phyloP scores from a whole-genome alignment of 225 moss, liverwort and hornwort genomes.

The Climacium dendroides region DNA sequence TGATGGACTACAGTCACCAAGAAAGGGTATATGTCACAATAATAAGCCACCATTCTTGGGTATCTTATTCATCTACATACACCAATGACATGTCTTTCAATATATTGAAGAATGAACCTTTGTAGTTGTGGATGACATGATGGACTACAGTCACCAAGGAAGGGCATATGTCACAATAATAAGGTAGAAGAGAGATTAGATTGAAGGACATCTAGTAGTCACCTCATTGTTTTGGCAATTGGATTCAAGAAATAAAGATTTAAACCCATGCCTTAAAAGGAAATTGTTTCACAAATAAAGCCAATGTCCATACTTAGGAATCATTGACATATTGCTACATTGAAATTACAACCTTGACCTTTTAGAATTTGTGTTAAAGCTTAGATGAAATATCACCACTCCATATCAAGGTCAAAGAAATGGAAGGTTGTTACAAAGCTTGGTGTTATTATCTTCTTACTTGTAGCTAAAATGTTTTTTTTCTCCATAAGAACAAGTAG shows the following conservation, averaged over 20 bases:
- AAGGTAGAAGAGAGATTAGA: background rate
- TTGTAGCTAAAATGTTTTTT: background rate
- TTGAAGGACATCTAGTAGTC: background rate
- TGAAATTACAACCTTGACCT: rapidly evolving
- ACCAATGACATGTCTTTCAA: too few relatives aligned
- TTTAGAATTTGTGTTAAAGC: background rate
- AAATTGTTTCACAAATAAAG: background rate
- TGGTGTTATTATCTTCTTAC: background rate
- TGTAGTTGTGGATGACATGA: background rate
- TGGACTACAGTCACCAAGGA: background rate
- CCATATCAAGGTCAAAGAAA: background rate
- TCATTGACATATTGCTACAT: background rate
- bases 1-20: background rate
- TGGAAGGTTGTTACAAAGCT: background rate
- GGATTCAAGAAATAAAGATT: background rate
- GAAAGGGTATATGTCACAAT: too few relatives aligned
- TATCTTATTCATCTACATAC: too few relatives aligned
- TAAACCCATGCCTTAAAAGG: background rate
- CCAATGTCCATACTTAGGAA: background rate
- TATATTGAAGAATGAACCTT: too few relatives aligned
- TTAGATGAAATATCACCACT: background rate
- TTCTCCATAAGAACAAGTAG: background rate
- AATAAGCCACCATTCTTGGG: too few relatives aligned
- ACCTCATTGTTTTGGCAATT: background rate
- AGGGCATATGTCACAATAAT: too few relatives aligned